Percentiles rank a stretch among this genome's conserved stretches.
Evolutionary conservation across 139 green algal genomes (phyloP).

Genomic region (Chlorella sorokiniana): DNA sequence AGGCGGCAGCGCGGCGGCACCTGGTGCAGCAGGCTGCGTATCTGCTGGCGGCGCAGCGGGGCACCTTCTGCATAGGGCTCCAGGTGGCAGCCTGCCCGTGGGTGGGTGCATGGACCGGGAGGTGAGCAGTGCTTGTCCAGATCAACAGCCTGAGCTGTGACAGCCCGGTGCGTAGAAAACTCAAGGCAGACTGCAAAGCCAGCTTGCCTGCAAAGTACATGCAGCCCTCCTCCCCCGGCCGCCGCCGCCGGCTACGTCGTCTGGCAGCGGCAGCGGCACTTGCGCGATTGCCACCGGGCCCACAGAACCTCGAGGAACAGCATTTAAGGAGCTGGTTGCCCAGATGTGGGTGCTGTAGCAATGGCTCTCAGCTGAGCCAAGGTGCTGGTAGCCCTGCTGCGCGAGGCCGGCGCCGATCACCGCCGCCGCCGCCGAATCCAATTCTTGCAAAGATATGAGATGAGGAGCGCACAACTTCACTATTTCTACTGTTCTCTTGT

Average conservation of each 20-base stretch:
- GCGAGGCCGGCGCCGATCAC: neutral
- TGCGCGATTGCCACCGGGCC: neutral
- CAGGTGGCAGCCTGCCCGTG: slow-evolving; percentile 25
- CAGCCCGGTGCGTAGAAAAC: neutral
- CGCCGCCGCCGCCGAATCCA: neutral
- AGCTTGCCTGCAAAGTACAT: neutral
- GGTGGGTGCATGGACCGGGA: neutral
- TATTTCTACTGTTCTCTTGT: neutral
- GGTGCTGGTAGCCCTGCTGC: neutral
- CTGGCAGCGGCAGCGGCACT: slow-evolving; percentile 15
- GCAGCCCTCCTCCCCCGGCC: neutral
- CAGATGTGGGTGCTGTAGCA: slow-evolving; percentile 11
- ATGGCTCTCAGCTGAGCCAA: neutral
- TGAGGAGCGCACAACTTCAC: neutral
- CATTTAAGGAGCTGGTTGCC: neutral
- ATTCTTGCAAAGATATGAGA: neutral
- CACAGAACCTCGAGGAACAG: neutral
- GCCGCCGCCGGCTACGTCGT: neutral
- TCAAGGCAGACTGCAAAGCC: neutral
- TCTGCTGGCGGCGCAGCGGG: neutral
- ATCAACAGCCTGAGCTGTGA: neutral
- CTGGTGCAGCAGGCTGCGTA: neutral
- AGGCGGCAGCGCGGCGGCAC: slow-evolving; percentile 6
- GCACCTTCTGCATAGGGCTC: slow-evolving; percentile 17
- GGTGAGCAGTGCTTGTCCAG: neutral